phyloP scores from a whole-genome alignment of 2,329 filamentous ascomycete species.

The Diaporthe destruens region DNA sequence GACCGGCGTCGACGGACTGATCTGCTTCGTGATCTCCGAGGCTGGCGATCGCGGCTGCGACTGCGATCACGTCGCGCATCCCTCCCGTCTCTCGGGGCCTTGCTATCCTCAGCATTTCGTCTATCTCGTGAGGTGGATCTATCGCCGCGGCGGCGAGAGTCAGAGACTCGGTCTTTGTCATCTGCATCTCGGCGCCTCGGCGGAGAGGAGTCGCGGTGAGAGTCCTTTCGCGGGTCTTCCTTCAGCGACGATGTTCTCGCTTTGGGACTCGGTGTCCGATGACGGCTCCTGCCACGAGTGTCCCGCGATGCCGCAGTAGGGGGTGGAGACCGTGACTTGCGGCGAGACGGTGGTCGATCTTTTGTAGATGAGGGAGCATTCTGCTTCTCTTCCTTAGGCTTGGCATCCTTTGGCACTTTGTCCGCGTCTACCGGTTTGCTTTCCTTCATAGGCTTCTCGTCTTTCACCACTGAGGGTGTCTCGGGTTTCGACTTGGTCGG shows the following conservation, averaged over 20 bases:
- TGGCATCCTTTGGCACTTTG: constrained; percentile 44
- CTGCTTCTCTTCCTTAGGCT: constrained; percentile 42
- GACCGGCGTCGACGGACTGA: constrained; percentile 47
- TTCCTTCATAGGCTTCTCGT: constrained; percentile 45
- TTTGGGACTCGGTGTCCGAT: constrained; percentile 39
- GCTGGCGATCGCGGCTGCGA: constrained; percentile 45
- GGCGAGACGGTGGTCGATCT: constrained; percentile 35
- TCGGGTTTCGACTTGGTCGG: constrained; percentile 43
- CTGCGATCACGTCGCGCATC: constrained; percentile 50
- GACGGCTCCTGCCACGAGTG: constrained; percentile 41
- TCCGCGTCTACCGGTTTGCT: constrained; percentile 44
- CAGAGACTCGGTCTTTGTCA: constrained; percentile 48
- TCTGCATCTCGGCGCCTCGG: constrained; percentile 48
- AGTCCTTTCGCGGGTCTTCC: constrained; percentile 34
- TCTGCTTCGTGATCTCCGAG: constrained; percentile 46
- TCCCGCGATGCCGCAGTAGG: constrained; percentile 49
- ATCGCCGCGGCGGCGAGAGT: constrained; percentile 41
- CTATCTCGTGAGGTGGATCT: constrained; percentile 32
- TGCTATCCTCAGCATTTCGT: constrained; percentile 31
- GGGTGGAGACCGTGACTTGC: constrained; percentile 45
- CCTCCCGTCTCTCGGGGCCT: constrained; percentile 40
- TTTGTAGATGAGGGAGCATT: constrained; percentile 33
- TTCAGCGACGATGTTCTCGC: constrained; percentile 28
- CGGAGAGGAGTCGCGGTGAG: constrained; percentile 21
- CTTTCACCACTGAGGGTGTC: constrained; percentile 47